Base-by-base conservation (phyloP, 2,329 filamentous ascomycete species). In the Fusarium sterilihyphosum region DNA sequence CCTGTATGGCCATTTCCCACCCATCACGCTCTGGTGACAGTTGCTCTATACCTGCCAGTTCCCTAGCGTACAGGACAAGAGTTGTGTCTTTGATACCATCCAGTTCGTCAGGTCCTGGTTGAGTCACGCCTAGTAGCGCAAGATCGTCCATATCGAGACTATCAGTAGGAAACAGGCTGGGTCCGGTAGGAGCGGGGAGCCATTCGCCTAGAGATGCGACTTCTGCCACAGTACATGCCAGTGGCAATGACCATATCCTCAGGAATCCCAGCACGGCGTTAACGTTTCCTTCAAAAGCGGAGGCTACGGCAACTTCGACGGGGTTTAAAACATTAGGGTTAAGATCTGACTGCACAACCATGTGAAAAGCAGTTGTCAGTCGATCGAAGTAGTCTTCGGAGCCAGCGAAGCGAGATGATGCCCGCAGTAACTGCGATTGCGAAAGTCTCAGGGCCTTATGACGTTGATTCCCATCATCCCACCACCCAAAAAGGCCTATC, bases 1-100 rank as follows among this genome's bases (percentile, higher is more conserved):
- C 89, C 68, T 94, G 91, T 49, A 98, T 91, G 1, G 95, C 93
- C 79, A 98, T 84, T 83, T 98, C 94, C 96, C 96, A 98, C 14
- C 96, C 95, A 76, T 95, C 92, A 43, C 88, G 86, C 20, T 82
- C 79, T 7, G 83, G 77, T 2, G 83, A 84, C 53, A 91, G 80
- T 29, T 86, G 84, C 61, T 88, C 86, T 70, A 87, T 87, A 69
- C 87, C 87, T 38, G 92, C 87, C 26, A 96, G 81, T 31, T 89
- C 87, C 58, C 91, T 88, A 1, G 96, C 93, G 81, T 98, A 98
- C 54, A 90, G 85, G 12, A 92, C 88, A 12, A 98, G 86, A 8
- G 96, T 90, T 40, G 93, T 91, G 80, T 98, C 95, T 80, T 96
- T 95, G 71, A 92, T 91, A 13, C 94, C 87, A 69, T 90, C 88